These are phyloP conservation scores for Leucogyrophana mollusca DNA, from an alignment of 768 basidiomycete species.

Conservation along the genomic window DNA sequence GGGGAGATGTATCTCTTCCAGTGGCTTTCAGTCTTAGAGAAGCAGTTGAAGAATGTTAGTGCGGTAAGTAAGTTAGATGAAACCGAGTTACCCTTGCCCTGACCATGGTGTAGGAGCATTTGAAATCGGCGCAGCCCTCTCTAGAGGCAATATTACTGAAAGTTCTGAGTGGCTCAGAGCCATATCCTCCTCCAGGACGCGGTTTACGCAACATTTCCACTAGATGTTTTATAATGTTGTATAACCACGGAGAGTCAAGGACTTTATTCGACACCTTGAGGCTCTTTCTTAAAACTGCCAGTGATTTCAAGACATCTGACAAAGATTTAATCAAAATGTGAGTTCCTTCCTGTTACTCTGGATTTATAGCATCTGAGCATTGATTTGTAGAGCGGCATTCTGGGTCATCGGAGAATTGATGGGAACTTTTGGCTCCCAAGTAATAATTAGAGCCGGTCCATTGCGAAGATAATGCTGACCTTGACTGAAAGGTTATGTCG, in stretches of 20 bases:
- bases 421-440: conserved; percentile 80
- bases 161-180: conserved; percentile 59
- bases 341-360: conserved; percentile 31
- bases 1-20: conserved; percentile 83
- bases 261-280: conserved; percentile 87
- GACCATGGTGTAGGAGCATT: conserved; percentile 47
- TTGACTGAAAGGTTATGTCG: conserved; percentile 77
- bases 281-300: conserved; percentile 67
- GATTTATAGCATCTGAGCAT: conserved; percentile 6
- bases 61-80: conserved; percentile 43
- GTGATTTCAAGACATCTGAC: conserved; percentile 66
- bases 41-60: conserved; percentile 46
- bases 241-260: conserved; percentile 78
- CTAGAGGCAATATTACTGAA: conserved; percentile 68
- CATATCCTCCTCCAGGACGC: conserved; percentile 83
- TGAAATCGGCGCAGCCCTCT: conserved; percentile 62
- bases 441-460: conserved; percentile 33
- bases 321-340: conserved; percentile 69
- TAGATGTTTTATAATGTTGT: conserved; percentile 72
- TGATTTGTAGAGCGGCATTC: conserved; percentile 65
- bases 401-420: conserved; percentile 90
- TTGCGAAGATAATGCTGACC: neutral
- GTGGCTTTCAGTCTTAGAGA: conserved; percentile 73
- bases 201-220: conserved; percentile 78
- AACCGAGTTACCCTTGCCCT: neutral